Conservation (phyloP, 169 alveolate species). For the Theileria parva region DNA sequence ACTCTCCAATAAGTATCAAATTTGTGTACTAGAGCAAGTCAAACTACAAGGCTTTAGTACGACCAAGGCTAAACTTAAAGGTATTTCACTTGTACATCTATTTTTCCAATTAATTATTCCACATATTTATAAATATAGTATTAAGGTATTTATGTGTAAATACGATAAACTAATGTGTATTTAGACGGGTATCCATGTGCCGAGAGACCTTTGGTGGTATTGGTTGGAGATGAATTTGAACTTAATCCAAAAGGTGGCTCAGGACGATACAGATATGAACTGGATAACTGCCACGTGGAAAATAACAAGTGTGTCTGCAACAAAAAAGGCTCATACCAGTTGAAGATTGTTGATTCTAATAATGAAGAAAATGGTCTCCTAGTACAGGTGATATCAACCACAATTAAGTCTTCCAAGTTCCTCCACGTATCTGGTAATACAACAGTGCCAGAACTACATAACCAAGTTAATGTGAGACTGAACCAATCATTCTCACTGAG, state of each 20-base stretch:
- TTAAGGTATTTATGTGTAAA: background rate
- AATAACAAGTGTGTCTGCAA: background rate
- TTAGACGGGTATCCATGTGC: background rate
- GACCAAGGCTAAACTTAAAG: background rate
- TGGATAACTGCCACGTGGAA: background rate
- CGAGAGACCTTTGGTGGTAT: conserved; percentile 18
- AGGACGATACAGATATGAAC: background rate
- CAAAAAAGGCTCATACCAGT: conserved; percentile 3
- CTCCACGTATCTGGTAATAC: background rate
- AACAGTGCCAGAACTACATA: background rate
- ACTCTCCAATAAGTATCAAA: background rate
- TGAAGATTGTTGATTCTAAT: background rate
- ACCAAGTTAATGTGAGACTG: background rate
- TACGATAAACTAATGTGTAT: background rate
- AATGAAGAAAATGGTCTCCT: background rate
- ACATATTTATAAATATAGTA: background rate
- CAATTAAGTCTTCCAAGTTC: background rate
- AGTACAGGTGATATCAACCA: conserved; percentile 11
- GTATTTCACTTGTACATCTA: background rate
- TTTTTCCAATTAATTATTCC: background rate
- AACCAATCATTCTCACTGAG: background rate
- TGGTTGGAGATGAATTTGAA: conserved; percentile 10
- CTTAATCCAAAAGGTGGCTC: conserved; percentile 8
- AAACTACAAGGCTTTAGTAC: background rate
- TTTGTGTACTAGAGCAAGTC: conserved; percentile 4